Base-by-base conservation (phyloP, 345 rosid species). In the Combretum micranthum region DNA sequence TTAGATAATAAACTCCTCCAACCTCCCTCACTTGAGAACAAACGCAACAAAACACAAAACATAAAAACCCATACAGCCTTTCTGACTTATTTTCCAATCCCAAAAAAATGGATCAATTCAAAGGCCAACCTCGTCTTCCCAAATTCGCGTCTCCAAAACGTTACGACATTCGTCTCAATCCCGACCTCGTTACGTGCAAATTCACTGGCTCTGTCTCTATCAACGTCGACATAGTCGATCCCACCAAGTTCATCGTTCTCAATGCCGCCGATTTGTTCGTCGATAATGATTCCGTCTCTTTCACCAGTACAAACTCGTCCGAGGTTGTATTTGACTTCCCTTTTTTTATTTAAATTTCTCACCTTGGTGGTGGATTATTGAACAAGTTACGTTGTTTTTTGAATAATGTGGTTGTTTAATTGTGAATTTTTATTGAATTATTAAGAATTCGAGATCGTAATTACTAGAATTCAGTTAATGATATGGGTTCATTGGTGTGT, bases 221-320 rank as follows among this genome's bases (percentile, higher is more conserved):
- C 67, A 81, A 77, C 64, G 50, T 93, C 43, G 85, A 83, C 55
- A 57, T 93, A 56, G 78, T 85, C 57, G 64, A 72, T 12, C 64
- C 44, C 42, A 89, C 97, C 61, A 65, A 69, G 46, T 87, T 74
- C 84, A 70, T 93, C 66, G 97, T 93, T 73, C 90, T 93, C 37
- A 93, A 93, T 72, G 96, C 96, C 3, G 96, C 96, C 57, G 97
- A 93, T n/a, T 86, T 93, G 60, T 51, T 83, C 48, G 51, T 93
- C 77, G 43, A 62, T 52, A 18, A 64, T n/a, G 70, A 64, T 14
- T 70, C 84, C 42, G 82, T 89, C 37, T 73, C 80, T 63, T 87
- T 83, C 72, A 47, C 86, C 25, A 45, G 59, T 65, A 45, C 2
- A 37, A 18, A 53, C 45, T 69, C 92, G 49, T 74, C 88, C 32